Conservation (phyloP, 2,329 filamentous ascomycete species). For the Ramularia collo-cygni region DNA sequence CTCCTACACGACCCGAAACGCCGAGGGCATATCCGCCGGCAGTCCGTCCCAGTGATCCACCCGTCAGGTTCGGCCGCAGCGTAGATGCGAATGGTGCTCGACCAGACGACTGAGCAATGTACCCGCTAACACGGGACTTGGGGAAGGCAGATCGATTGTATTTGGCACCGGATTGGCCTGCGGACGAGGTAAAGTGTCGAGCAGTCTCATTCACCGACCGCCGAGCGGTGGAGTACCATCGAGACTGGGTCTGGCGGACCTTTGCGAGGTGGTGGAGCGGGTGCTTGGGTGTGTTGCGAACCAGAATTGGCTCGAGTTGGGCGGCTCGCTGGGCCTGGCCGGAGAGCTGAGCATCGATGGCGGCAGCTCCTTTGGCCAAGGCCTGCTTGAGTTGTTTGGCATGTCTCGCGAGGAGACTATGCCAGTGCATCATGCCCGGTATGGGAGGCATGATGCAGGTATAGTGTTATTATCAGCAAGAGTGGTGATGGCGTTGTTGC, state of each 20-base stretch:
- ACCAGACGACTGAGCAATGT: slow-evolving; percentile 58
- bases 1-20: slow-evolving; percentile 62
- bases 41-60: slow-evolving; percentile 73
- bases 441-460: slow-evolving; percentile 31
- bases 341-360: slow-evolving; percentile 30
- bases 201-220: slow-evolving; percentile 38
- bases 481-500: slow-evolving; percentile 7
- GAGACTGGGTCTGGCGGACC: slow-evolving; percentile 57
- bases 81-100: slow-evolving; percentile 82
- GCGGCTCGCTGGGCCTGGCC: slow-evolving; percentile 34
- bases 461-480: slow-evolving; percentile 12
- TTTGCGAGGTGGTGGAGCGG: slow-evolving; percentile 55
- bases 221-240: slow-evolving; percentile 50
- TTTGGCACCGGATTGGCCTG: slow-evolving; percentile 33
- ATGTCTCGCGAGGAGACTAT: slow-evolving; percentile 30
- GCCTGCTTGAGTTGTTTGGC: slow-evolving; percentile 28
- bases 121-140: slow-evolving; percentile 49
- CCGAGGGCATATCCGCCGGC: slow-evolving; percentile 76
- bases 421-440: slow-evolving; percentile 30
- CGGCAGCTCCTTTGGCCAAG: slow-evolving; percentile 21
- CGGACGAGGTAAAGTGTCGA: slow-evolving; percentile 45
- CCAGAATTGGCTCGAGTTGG: slow-evolving; percentile 54
- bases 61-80: slow-evolving; percentile 85
- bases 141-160: slow-evolving; percentile 49
- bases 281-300: slow-evolving; percentile 50